Evolutionary conservation across 306 rosid genomes (phyloP).

Genomic region (Ammopiptanthus mongolicus): DNA sequence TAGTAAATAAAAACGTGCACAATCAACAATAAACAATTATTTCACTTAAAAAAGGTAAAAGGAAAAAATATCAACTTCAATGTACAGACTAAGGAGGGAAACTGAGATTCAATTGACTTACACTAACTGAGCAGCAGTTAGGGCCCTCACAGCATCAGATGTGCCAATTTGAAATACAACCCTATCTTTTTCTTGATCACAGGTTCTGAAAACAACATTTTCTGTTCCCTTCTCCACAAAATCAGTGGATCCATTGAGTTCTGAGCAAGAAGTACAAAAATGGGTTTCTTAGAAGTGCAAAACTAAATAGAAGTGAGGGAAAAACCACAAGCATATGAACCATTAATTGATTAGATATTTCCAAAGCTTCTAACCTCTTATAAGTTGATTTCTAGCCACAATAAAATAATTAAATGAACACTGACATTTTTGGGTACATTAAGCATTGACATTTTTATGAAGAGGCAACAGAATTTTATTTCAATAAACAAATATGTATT

Average conservation of each 20-base stretch:
- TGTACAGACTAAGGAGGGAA: background rate
- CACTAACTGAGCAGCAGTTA: constrained; percentile 76
- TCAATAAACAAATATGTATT: background rate
- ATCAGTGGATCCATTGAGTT: constrained; percentile 55
- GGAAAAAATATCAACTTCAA: background rate
- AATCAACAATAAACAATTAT: background rate
- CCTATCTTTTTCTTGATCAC: constrained; percentile 57
- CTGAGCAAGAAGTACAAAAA: constrained; percentile 29
- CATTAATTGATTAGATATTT: background rate
- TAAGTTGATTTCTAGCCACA: background rate
- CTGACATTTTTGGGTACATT: background rate
- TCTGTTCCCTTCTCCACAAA: constrained; percentile 82
- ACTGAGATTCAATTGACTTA: constrained; percentile 34
- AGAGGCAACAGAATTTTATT: background rate
- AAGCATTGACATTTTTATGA: background rate
- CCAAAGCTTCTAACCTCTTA: background rate
- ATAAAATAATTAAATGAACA: background rate
- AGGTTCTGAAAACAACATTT: constrained; percentile 79
- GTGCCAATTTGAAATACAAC: constrained; percentile 94
- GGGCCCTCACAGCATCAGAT: constrained; percentile 79
- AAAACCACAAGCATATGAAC: background rate
- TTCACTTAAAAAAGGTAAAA: background rate
- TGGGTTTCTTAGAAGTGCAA: background rate
- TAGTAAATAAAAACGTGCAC: background rate
- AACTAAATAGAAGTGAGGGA: background rate